These are phyloP conservation scores for Cadophora sp. DNA, from an alignment of 2,329 filamentous ascomycete genomes.

Conservation along the genomic window DNA sequence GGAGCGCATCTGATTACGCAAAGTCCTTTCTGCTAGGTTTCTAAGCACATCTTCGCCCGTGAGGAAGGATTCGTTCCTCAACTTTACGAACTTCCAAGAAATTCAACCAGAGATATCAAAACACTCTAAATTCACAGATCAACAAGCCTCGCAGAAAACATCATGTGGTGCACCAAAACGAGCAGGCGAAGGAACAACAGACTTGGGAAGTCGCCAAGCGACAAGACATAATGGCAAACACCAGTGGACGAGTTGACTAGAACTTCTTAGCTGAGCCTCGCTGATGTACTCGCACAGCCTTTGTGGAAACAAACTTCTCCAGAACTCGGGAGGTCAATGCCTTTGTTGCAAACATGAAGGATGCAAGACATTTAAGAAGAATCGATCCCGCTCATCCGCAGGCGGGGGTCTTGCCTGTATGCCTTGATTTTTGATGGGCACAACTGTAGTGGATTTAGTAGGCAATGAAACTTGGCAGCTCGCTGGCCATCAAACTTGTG, in stretches of 20 bases:
- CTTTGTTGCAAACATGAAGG: not conserved
- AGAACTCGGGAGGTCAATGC: not conserved
- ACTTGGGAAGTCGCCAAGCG: conserved; percentile 1
- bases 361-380: not conserved
- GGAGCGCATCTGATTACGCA: not conserved
- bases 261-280: not conserved
- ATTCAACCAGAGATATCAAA: not conserved
- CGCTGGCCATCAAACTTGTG: not conserved
- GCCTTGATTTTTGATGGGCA: no score
- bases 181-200: not conserved
- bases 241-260: not conserved
- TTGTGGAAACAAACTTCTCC: not conserved
- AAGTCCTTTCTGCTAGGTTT: not conserved
- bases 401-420: not conserved
- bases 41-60: not conserved
- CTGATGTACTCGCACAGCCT: not conserved
- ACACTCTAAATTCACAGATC: not conserved
- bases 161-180: not conserved
- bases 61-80: not conserved
- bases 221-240: not conserved
- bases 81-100: not conserved
- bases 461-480: not conserved
- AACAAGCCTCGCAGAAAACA: not conserved
- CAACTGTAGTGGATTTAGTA: not conserved
- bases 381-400: not conserved